A percentile compares a stretch with the other conserved stretches of the same genome.
These are phyloP conservation scores for Epichloe sp. DNA, from an alignment of 2,329 filamentous ascomycete genomes.

Conservation along the genomic window DNA sequence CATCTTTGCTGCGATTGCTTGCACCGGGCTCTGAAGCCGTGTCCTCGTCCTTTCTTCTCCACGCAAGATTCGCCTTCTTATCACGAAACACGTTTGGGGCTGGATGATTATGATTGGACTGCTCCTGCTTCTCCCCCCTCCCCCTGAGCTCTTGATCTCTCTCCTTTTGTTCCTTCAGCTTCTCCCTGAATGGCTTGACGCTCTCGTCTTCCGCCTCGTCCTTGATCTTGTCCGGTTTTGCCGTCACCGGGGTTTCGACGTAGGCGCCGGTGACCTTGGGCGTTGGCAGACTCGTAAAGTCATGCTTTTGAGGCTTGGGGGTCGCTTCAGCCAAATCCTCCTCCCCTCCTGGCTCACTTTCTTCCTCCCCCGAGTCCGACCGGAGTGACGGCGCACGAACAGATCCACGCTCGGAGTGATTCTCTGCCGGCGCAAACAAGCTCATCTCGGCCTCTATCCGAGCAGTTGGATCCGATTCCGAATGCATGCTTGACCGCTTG, in stretches of 20 bases:
- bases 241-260: slow-evolving; percentile 40
- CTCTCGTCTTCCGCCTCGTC: background rate
- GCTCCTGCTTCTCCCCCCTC: background rate
- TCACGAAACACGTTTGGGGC: slow-evolving; percentile 12
- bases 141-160: background rate
- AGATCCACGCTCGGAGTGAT: slow-evolving; percentile 42
- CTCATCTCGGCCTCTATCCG: slow-evolving; percentile 43
- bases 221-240: slow-evolving; percentile 23
- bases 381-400: slow-evolving; percentile 33
- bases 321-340: slow-evolving; percentile 28
- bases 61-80: slow-evolving; percentile 12
- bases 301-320: slow-evolving; percentile 30
- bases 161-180: slow-evolving; percentile 9
- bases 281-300: slow-evolving; percentile 37
- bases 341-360: slow-evolving; percentile 10
- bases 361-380: slow-evolving; percentile 20
- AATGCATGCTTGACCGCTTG: slow-evolving; percentile 35
- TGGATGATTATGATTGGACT: background rate
- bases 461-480: slow-evolving; percentile 41
- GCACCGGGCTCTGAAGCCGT: slow-evolving; percentile 20
- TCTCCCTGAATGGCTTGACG: slow-evolving; percentile 5
- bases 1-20: slow-evolving; percentile 13
- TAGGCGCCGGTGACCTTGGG: slow-evolving; percentile 42
- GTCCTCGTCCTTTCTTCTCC: slow-evolving; percentile 15
- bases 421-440: slow-evolving; percentile 41